Evolutionary conservation across 2,329 filamentous ascomycete genomes (phyloP).

Genomic region (Arthroderma sp.): DNA sequence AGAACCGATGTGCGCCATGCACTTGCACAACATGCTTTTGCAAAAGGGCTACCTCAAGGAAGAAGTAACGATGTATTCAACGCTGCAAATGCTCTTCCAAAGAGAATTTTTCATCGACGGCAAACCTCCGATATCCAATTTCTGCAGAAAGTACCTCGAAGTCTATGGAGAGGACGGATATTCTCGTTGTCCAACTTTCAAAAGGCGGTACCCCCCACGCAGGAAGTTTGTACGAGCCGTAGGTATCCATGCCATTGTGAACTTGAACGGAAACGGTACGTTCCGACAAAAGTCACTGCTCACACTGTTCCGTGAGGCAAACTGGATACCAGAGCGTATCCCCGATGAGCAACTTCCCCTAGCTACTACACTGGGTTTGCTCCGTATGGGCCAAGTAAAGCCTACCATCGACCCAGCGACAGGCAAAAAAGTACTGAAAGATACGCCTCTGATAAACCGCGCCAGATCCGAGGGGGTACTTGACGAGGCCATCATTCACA

Average conservation of each 20-base stretch:
- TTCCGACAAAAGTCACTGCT: slow-evolving; percentile 26
- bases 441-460: slow-evolving; percentile 19
- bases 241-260: background rate
- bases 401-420: slow-evolving; percentile 16
- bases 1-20: slow-evolving; percentile 29
- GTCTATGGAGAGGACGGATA: background rate
- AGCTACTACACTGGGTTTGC: slow-evolving; percentile 14
- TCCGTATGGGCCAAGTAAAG: slow-evolving; percentile 20
- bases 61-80: slow-evolving; percentile 21
- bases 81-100: slow-evolving; percentile 16
- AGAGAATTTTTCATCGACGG: slow-evolving; percentile 19
- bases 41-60: slow-evolving; percentile 27
- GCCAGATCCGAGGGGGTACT: slow-evolving; percentile 11
- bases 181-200: slow-evolving; percentile 3
- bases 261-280: slow-evolving; percentile 12
- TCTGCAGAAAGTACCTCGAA: slow-evolving; percentile 13
- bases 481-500: slow-evolving; percentile 10
- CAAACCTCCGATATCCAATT: slow-evolving; percentile 19
- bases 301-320: slow-evolving; percentile 17
- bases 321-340: slow-evolving; percentile 23
- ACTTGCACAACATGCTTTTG: slow-evolving; percentile 38
- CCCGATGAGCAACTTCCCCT: slow-evolving; percentile 21
- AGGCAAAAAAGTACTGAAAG: slow-evolving; percentile 15
- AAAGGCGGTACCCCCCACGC: background rate
- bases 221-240: background rate